Evolutionary conservation across 2,329 filamentous ascomycete species (phyloP).

Genomic region (Aaosphaeria arxii): DNA sequence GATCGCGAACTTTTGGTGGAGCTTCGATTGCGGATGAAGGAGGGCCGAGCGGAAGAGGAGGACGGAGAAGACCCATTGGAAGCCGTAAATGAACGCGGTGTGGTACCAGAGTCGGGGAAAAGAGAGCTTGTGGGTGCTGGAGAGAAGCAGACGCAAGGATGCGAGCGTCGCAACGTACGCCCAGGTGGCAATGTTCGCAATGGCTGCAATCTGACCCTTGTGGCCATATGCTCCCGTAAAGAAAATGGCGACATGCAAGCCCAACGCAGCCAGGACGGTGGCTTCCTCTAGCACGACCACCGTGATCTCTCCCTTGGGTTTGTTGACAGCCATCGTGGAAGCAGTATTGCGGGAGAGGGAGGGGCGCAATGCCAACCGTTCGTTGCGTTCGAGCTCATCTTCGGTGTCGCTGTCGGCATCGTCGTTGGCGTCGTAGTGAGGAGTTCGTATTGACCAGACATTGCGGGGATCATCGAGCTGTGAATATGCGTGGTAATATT

Average conservation of each 20-base stretch:
- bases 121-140: slow-evolving; percentile 59
- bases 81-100: slow-evolving; percentile 77
- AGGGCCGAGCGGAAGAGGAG: slow-evolving; percentile 81
- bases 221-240: slow-evolving; percentile 58
- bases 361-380: slow-evolving; percentile 54
- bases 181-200: slow-evolving; percentile 73
- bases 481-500: slow-evolving; percentile 58
- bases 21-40: slow-evolving; percentile 67
- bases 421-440: slow-evolving; percentile 30
- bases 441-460: slow-evolving; percentile 31
- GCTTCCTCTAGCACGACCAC: slow-evolving; percentile 72
- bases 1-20: slow-evolving; percentile 64
- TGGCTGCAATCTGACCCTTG: slow-evolving; percentile 58
- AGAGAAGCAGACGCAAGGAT: slow-evolving; percentile 65
- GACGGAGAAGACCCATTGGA: slow-evolving; percentile 75
- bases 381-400: slow-evolving; percentile 59
- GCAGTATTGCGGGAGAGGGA: slow-evolving; percentile 50
- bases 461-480: slow-evolving; percentile 47
- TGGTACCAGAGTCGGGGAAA: slow-evolving; percentile 86
- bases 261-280: slow-evolving; percentile 69
- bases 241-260: slow-evolving; percentile 64
- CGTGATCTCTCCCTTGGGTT: slow-evolving; percentile 68
- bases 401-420: slow-evolving; percentile 46
- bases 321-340: slow-evolving; percentile 66
- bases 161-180: slow-evolving; percentile 74